Base-by-base conservation (phyloP, 345 rosid genomes). In the Pistacia vera region DNA sequence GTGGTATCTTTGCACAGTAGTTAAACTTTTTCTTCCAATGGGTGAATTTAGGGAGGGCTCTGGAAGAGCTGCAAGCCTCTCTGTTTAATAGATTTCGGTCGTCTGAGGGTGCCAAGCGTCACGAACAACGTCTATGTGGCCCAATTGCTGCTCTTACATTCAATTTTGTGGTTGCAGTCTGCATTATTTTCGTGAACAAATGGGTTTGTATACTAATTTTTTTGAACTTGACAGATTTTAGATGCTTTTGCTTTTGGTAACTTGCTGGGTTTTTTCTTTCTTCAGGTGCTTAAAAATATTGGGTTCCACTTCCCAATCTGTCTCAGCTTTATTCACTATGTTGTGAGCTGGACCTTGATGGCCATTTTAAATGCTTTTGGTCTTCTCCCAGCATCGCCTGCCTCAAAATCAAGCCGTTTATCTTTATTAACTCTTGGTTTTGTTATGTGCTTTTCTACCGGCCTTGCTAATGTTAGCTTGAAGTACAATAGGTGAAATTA, bases 401-500 rank as follows among this genome's bases (percentile, higher is more conserved):
- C 97, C 65, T 73, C 98, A 2, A 92, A 92, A 83, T 85, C 93
- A 0, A 83, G 81, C 25, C 81, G 76, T 68, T 80, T 93, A 12
- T 80, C 89, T 7, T 83, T 96, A 52, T 87, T 88, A 66, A 84
- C 93, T 75, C 94, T 96, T 56, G 99, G 97, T 13, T 74, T 92
- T 64, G 99, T 92, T 5, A 93, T 96, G 97, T 91, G 97, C 20
- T 81, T 96, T 35, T 96, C 98, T 35, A 96, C 99, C 9, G 99
- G 98, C 61, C 95, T 96, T 12, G 99, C 99, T 82, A 96, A 93
- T 82, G 95, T 96, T 72, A 96, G 99, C 90, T 88, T 96, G 82
- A 96, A 91, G 87, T 92, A 93, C 81, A 96, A 96, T 79, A 96
- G 97, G 99, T 96, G 70, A 30, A 77, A 71, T 49, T 66, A 8